phyloP scores from a whole-genome alignment of 139 green algal genomes.

The Limnomonas spitsbergensis region DNA sequence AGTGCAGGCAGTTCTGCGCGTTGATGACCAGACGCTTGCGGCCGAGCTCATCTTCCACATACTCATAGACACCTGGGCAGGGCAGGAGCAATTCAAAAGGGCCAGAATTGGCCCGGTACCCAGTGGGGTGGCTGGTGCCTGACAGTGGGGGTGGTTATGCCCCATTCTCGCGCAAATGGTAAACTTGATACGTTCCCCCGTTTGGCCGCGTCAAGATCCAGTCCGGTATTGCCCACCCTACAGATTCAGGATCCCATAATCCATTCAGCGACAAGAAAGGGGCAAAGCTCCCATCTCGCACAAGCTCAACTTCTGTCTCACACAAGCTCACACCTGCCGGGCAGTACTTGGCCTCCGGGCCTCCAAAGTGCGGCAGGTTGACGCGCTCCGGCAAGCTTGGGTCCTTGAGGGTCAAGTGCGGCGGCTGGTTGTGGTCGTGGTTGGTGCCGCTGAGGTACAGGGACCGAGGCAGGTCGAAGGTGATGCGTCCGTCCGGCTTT shows the following conservation, averaged over 20 bases:
- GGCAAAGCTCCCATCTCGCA: too few species aligned
- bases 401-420: conserved; percentile 73
- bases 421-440: conserved; percentile 91
- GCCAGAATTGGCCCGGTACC: neutral
- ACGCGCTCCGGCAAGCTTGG: conserved; percentile 37
- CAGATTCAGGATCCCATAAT: too few species aligned
- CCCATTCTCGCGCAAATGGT: too few species aligned
- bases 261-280: too few species aligned
- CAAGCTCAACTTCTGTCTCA: too few species aligned
- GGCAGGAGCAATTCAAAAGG: neutral
- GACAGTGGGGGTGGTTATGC: neutral
- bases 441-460: conserved; percentile 87
- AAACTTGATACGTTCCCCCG: too few species aligned
- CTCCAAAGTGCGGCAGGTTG: conserved; percentile 73
- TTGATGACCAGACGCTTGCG: conserved; percentile 76
- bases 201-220: too few species aligned
- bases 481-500: conserved; percentile 77
- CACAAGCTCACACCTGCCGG: conserved; percentile 24
- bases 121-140: neutral
- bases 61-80: conserved; percentile 87
- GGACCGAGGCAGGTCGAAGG: conserved; percentile 83
- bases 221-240: too few species aligned
- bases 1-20: conserved; percentile 97
- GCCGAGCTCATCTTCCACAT: conserved; percentile 42
- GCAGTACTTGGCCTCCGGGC: conserved; percentile 62